Base-by-base conservation (phyloP, 371 early-diverging fungal genomes). In the Haplosporangium sp. region DNA sequence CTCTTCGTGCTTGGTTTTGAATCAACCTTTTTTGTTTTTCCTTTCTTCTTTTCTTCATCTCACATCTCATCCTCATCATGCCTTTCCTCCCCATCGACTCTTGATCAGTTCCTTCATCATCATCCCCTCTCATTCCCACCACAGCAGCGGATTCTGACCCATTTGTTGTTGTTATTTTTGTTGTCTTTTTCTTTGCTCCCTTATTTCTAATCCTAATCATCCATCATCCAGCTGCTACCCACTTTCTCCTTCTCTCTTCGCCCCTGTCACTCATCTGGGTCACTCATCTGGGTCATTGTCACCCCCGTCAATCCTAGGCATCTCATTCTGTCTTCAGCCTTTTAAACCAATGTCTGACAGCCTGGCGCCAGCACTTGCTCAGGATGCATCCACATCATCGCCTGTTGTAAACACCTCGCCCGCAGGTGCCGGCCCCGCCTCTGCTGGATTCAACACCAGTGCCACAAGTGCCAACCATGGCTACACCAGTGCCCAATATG, bases 401-500 rank as follows among this genome's bases (percentile, higher is more conserved):
- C 64, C 29, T 29, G 29, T 29, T 29, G 29, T 4, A 29, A 29
- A 64, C 36, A 62, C 68, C 10, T 42, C 52, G 11, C 38, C 59
- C 38, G 40, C 56, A 20, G 37, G 20, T 18, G 60, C 66, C 21
- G 63, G 61, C 16, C 18, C 62, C 13, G 5, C 50, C 36, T 29
- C 76, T 16, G 42, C 71, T 14, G 62, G 42, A 36, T 67, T 60
- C 38, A 43, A 56, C 18, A 41, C 71, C 46, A 61, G 48, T 14
- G 58, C 38, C 46, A 51, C 69, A 37, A 69, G 59, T 23, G 72
- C 72, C 61, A 77, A 77, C 53, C 79, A 77, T 23, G 79, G 79
- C 51, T 77, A 77, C 65, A 77, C 79, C 23, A 77, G 79, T 29
- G 79, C 79, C 42, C 79, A 77, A 14, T 77, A 77, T 45, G 68